These are phyloP conservation scores for Citrullus amarus DNA, from an alignment of 306 rosid species.

Conservation along the genomic window DNA sequence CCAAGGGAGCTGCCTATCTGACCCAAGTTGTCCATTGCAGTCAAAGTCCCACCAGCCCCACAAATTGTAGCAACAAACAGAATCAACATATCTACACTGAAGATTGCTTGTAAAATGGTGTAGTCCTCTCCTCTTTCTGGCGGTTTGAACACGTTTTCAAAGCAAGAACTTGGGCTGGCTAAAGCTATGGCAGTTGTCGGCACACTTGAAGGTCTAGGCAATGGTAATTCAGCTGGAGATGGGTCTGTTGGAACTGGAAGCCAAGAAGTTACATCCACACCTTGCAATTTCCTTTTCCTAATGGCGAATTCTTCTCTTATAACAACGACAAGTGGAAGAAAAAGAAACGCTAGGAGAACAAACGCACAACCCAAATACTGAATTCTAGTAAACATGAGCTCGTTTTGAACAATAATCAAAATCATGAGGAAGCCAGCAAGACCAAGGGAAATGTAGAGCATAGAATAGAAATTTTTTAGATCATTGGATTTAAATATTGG, in stretches of 20 bases:
- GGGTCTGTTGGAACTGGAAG: not conserved
- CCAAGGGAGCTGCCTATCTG: slow-evolving; percentile 7
- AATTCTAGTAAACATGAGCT: slow-evolving; percentile 1
- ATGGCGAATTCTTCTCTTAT: not conserved
- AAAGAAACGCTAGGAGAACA: not conserved
- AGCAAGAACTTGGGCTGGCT: not conserved
- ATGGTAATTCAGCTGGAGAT: not conserved
- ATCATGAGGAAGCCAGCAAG: slow-evolving; percentile 6
- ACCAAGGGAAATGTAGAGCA: slow-evolving; percentile 8
- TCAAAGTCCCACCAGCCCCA: slow-evolving; percentile 8
- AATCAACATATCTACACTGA: slow-evolving; percentile 4
- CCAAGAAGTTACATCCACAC: not conserved
- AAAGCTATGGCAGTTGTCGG: not conserved
- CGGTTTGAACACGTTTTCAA: not conserved
- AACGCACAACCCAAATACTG: slow-evolving; percentile 3
- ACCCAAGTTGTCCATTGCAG: slow-evolving; percentile 11
- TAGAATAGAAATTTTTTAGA: not conserved
- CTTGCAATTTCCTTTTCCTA: not conserved
- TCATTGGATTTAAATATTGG: not conserved
- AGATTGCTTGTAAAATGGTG: slow-evolving; percentile 3
- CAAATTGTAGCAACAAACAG: not conserved
- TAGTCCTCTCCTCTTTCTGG: slow-evolving; percentile 7
- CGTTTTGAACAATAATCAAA: not conserved
- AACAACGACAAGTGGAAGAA: not conserved
- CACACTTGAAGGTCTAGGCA: not conserved